Conservation (phyloP, 2,329 filamentous ascomycete genomes). For the Microsporum audouinii region DNA sequence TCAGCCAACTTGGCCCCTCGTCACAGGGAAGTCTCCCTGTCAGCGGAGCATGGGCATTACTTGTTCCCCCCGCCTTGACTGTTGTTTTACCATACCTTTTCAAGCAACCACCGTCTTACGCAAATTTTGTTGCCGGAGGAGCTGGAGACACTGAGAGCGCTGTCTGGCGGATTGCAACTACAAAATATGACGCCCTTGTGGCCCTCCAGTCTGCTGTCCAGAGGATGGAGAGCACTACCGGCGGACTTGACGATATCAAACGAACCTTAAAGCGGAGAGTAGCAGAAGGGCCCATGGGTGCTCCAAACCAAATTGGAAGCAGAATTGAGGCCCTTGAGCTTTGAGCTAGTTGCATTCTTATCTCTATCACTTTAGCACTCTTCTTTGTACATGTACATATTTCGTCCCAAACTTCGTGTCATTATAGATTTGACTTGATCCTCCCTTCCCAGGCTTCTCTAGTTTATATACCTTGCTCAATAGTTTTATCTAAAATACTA, state of each 20-base stretch:
- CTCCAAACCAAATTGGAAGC: slow-evolving; percentile 21
- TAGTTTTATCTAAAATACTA: background rate
- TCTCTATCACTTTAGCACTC: background rate
- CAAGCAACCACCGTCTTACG: slow-evolving; percentile 45
- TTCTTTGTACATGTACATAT: background rate
- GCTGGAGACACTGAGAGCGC: slow-evolving; percentile 46
- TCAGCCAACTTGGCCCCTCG: slow-evolving; percentile 29
- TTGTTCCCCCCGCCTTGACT: slow-evolving; percentile 41
- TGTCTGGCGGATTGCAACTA: slow-evolving; percentile 46
- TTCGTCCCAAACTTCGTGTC: background rate
- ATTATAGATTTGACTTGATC: background rate
- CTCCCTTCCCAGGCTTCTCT: background rate
- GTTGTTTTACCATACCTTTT: slow-evolving; percentile 47
- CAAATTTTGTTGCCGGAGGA: slow-evolving; percentile 47
- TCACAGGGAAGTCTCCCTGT: slow-evolving; percentile 27
- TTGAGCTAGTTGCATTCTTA: background rate
- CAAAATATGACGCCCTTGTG: slow-evolving; percentile 47
- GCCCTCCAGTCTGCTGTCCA: slow-evolving; percentile 38
- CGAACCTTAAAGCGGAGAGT: slow-evolving; percentile 31
- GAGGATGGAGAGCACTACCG: slow-evolving; percentile 21
- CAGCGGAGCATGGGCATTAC: slow-evolving; percentile 41
- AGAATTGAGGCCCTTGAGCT: slow-evolving; percentile 29
- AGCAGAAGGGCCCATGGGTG: slow-evolving; percentile 34
- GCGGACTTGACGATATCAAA: slow-evolving; percentile 32
- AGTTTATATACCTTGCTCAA: background rate